A percentile compares a stretch with the other conserved stretches of the same genome.
These are phyloP conservation scores for Rhododendron williamsianum DNA, from an alignment of 148 eudicot genomes.

Conservation along the genomic window DNA sequence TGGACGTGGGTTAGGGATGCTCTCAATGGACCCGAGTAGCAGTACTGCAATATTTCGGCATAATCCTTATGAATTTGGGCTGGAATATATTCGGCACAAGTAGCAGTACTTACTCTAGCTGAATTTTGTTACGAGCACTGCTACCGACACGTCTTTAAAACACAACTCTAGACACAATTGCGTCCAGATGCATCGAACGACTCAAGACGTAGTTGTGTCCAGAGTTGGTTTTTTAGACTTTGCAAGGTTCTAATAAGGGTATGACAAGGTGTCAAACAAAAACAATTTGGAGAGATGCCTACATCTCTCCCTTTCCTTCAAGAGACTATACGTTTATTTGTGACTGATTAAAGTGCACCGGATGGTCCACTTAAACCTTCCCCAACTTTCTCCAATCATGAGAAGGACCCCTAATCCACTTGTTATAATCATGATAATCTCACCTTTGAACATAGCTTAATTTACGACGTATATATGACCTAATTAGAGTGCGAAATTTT, in stretches of 20 bases:
- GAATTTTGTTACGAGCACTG: neutral
- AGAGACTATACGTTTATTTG: neutral
- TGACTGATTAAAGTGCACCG: neutral
- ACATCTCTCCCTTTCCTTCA: neutral
- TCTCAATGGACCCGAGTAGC: neutral
- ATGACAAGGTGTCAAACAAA: constrained; percentile 5
- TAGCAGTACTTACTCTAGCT: too few relatives aligned
- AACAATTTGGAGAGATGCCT: neutral
- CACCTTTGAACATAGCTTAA: neutral
- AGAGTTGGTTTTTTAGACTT: neutral
- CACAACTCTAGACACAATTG: too few relatives aligned
- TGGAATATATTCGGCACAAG: neutral
- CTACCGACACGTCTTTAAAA: too few relatives aligned
- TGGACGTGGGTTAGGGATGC: too few relatives aligned
- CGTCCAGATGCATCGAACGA: too few relatives aligned
- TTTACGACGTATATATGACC: neutral
- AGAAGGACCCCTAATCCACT: constrained; percentile 21
- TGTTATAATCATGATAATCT: constrained; percentile 3
- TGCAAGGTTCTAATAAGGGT: neutral
- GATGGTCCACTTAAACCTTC: constrained; percentile 6
- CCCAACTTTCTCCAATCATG: constrained; percentile 12
- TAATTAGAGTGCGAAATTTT: neutral
- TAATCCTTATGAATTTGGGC: neutral
- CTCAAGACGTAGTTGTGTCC: too few relatives aligned
- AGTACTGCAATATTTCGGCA: neutral